Conservation (phyloP, 225 moss, liverwort and hornwort species). For the Polytrichum formosum region DNA sequence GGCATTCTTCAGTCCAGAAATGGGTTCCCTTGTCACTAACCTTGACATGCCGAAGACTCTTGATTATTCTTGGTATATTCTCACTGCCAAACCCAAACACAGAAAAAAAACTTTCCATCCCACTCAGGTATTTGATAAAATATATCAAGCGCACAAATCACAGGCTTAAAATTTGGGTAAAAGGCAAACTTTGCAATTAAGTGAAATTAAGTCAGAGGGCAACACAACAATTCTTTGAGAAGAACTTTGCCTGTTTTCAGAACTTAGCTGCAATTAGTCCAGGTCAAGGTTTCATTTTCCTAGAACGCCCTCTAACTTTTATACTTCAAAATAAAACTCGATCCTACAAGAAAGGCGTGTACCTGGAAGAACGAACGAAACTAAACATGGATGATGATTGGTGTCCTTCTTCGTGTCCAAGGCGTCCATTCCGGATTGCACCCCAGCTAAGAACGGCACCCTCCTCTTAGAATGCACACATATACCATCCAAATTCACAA, state of each 20-base stretch:
- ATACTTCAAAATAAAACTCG: neutral
- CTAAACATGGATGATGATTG: slow-evolving; percentile 55
- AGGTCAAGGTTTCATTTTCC: too few species aligned
- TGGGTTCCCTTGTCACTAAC: slow-evolving; percentile 18
- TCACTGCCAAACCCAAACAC: slow-evolving; percentile 46
- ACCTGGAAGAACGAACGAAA: slow-evolving; percentile 53
- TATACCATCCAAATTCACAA: slow-evolving; percentile 6
- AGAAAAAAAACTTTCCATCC: too few species aligned
- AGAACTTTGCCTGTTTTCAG: too few species aligned
- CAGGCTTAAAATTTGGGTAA: too few species aligned
- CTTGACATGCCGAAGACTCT: slow-evolving; percentile 48
- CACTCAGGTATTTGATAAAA: too few species aligned
- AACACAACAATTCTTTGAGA: too few species aligned
- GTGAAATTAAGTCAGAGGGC: too few species aligned
- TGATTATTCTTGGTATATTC: slow-evolving; percentile 41
- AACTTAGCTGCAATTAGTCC: too few species aligned
- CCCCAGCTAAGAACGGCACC: slow-evolving; percentile 94
- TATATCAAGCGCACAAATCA: too few species aligned
- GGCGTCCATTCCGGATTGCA: slow-evolving; percentile 75
- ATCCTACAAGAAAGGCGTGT: neutral
- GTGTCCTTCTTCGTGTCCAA: slow-evolving; percentile 75
- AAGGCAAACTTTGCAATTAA: too few species aligned
- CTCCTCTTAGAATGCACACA: slow-evolving; percentile 47
- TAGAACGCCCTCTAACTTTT: too few species aligned
- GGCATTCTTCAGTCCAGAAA: too few species aligned